phyloP scores from a whole-genome alignment of 1,284 basidiomycete genomes.

The Trichosporon inkin region DNA sequence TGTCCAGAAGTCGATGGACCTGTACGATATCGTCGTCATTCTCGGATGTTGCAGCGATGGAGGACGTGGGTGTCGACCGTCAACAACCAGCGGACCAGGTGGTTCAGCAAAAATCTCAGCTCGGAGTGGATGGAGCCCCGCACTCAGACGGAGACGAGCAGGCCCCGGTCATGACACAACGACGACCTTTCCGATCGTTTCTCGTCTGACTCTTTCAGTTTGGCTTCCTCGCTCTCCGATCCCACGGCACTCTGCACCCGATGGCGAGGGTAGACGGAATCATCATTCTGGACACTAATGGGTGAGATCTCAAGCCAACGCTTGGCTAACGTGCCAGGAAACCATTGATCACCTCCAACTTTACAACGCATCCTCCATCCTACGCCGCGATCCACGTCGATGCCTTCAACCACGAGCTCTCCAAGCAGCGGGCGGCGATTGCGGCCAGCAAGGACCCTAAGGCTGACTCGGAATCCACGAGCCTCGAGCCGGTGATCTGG shows the following conservation, averaged over 20 bases:
- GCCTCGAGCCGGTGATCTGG: conserved; percentile 44
- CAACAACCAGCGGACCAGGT: background rate
- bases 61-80: background rate
- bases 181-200: background rate
- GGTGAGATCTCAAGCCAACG: conserved; percentile 54
- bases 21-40: conserved; percentile 18
- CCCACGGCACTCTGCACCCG: background rate
- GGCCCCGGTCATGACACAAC: background rate
- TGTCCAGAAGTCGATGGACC: conserved; percentile 42
- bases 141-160: background rate
- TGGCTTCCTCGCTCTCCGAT: background rate
- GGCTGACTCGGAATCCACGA: background rate
- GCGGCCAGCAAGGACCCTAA: background rate
- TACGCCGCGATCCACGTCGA: conserved; percentile 84
- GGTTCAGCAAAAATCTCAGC: background rate
- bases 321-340: conserved; percentile 55
- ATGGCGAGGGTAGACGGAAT: conserved; percentile 70
- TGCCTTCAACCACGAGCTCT: conserved; percentile 68
- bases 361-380: conserved; percentile 68
- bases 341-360: conserved; percentile 86
- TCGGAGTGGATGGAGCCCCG: background rate
- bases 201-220: background rate
- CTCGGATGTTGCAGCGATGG: background rate
- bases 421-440: conserved; percentile 53
- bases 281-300: conserved; percentile 76